A percentile compares a stretch with the other conserved stretches of the same genome.
Evolutionary conservation across 306 rosid genomes (phyloP).

Genomic region (Dicorynia guianensis): DNA sequence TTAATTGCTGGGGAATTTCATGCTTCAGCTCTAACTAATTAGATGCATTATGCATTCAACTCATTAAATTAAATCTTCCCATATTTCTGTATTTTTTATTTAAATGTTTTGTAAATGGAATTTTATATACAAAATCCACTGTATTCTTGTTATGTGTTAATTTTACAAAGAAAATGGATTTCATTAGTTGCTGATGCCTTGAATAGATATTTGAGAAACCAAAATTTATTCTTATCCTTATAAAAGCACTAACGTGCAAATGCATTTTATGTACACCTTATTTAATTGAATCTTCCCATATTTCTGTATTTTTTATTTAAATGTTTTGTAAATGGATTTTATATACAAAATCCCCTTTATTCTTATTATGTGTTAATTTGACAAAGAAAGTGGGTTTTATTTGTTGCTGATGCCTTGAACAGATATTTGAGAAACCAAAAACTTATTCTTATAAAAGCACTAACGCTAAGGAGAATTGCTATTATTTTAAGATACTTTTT

Average conservation of each 20-base stretch:
- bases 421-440: slow-evolving; percentile 5
- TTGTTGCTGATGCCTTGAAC: background rate
- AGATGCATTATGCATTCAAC: background rate
- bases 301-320: background rate
- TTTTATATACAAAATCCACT: background rate
- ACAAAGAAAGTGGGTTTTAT: background rate
- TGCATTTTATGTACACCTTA: background rate
- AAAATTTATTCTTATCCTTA: slow-evolving; percentile 6
- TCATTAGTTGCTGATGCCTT: slow-evolving; percentile 10
- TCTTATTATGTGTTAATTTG: slow-evolving; percentile 8
- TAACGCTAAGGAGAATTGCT: background rate
- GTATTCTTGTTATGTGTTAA: background rate
- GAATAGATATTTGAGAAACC: slow-evolving; percentile 1
- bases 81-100: background rate
- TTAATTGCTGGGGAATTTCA: background rate
- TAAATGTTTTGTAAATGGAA: background rate
- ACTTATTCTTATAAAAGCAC: background rate
- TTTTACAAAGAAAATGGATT: slow-evolving; percentile 1
- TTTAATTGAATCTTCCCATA: slow-evolving; percentile 7
- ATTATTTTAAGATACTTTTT: background rate
- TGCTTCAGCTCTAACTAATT: slow-evolving; percentile 4
- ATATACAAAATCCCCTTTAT: background rate
- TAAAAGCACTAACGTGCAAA: background rate
- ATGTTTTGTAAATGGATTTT: background rate
- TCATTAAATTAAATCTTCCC: slow-evolving; percentile 3